Percentiles rank a stretch among this genome's conserved stretches.
These are phyloP conservation scores for Protomyces gravidus DNA, from an alignment of 1,139 yeast genomes.

Conservation along the genomic window DNA sequence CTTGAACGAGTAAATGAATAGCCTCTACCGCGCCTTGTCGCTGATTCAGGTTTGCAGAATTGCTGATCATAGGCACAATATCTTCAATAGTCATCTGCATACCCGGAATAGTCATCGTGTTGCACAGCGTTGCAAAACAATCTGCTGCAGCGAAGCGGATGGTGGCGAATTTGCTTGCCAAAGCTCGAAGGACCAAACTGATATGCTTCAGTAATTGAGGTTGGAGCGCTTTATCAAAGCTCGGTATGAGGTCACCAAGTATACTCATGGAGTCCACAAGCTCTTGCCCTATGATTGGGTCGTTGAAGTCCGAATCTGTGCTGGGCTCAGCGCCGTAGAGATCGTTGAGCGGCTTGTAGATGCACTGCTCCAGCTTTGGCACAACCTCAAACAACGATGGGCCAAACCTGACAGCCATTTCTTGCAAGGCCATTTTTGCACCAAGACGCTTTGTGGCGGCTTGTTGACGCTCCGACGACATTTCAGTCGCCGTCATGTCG, in stretches of 20 bases:
- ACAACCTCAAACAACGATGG: constrained; percentile 54
- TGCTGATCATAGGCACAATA: constrained; percentile 74
- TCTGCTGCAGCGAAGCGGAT: constrained; percentile 87
- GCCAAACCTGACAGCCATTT: constrained; percentile 49
- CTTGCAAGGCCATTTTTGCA: constrained; percentile 66
- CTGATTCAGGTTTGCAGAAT: constrained; percentile 67
- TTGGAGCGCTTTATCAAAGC: constrained; percentile 51
- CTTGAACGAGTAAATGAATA: constrained; percentile 72
- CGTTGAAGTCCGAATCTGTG: constrained; percentile 44
- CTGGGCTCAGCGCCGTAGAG: constrained; percentile 35
- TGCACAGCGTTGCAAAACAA: constrained; percentile 77
- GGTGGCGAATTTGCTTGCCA: constrained; percentile 68
- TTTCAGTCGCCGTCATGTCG: constrained; percentile 55
- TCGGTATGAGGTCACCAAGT: constrained; percentile 67
- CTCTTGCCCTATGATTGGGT: constrained; percentile 62
- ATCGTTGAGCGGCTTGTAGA: constrained; percentile 60
- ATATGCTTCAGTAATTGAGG: constrained; percentile 49
- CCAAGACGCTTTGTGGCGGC: constrained; percentile 82
- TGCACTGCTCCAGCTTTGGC: constrained; percentile 63
- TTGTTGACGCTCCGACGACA: constrained; percentile 62
- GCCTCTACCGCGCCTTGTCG: constrained; percentile 95
- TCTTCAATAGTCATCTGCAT: constrained; percentile 76
- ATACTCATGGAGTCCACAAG: constrained; percentile 85
- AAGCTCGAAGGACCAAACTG: constrained; percentile 55
- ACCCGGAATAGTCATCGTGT: constrained; percentile 65